Conservation (phyloP, 192 early-diverging fungal species). For the Pilaira anomala region DNA sequence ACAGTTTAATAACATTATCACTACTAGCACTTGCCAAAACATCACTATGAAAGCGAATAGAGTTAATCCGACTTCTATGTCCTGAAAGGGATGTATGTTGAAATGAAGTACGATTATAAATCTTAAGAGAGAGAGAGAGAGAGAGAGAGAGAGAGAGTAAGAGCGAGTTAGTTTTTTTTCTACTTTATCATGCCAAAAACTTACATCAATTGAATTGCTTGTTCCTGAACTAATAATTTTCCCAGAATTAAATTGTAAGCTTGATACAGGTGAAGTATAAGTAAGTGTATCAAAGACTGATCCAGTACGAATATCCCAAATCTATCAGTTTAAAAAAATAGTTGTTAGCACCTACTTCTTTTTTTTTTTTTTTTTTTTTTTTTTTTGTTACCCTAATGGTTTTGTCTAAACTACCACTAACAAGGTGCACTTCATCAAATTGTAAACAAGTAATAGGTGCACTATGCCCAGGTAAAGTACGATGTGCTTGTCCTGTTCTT, state of each 20-base stretch:
- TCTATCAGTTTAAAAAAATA: constrained; percentile 23
- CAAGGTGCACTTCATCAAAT: constrained; percentile 68
- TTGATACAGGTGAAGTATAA: constrained; percentile 54
- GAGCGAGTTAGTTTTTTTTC: neutral
- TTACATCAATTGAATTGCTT: constrained; percentile 39
- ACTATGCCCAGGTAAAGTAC: constrained; percentile 66
- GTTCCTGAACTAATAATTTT: constrained; percentile 57
- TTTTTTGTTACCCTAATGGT: constrained; percentile 46
- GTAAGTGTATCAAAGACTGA: constrained; percentile 53
- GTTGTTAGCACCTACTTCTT: neutral
- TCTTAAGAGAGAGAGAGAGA: no score
- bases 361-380: neutral
- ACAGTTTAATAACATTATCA: constrained; percentile 63
- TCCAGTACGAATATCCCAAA: constrained; percentile 79
- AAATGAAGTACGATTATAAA: constrained; percentile 60
- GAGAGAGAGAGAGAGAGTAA: no score
- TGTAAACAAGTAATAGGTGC: constrained; percentile 57
- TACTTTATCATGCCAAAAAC: neutral
- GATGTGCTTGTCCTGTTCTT: constrained; percentile 68
- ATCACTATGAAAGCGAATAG: constrained; percentile 43
- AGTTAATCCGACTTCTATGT: constrained; percentile 43
- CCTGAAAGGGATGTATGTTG: constrained; percentile 54
- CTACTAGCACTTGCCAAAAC: constrained; percentile 59
- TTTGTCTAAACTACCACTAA: constrained; percentile 68
- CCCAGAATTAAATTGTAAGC: constrained; percentile 48